A percentile compares a stretch with the other conserved stretches of the same genome.
These are phyloP conservation scores for Gamarada debralockiae DNA, from an alignment of 495 filamentous ascomycete species.

Conservation along the genomic window DNA sequence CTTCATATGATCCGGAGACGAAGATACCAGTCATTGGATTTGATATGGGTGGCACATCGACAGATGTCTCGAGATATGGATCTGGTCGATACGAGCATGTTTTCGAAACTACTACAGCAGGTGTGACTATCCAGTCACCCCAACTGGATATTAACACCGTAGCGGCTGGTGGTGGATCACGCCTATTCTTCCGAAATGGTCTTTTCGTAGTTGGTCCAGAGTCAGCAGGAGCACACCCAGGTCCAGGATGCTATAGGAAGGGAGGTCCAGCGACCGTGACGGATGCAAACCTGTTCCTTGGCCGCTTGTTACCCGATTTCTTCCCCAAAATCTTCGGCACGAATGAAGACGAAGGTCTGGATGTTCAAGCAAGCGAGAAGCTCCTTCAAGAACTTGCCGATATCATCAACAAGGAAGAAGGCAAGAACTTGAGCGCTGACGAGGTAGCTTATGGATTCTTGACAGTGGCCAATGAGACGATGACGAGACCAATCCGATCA, in stretches of 20 bases:
- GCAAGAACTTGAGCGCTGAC: slow-evolving; percentile 73
- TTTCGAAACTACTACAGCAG: slow-evolving; percentile 94
- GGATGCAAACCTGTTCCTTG: slow-evolving; percentile 89
- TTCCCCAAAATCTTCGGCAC: slow-evolving; percentile 97
- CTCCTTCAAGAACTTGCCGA: slow-evolving; percentile 75
- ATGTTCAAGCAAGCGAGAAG: slow-evolving; percentile 70
- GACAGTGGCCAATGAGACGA: slow-evolving; percentile 91
- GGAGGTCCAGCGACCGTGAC: slow-evolving; percentile 91
- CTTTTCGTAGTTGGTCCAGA: slow-evolving; percentile 96
- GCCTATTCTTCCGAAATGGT: slow-evolving; percentile 86
- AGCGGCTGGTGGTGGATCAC: slow-evolving; percentile 87
- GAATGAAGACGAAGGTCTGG: slow-evolving; percentile 83
- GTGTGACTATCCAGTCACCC: slow-evolving; percentile 90
- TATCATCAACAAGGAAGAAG: slow-evolving; percentile 58
- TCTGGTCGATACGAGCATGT: slow-evolving; percentile 90
- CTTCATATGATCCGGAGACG: slow-evolving; percentile 66
- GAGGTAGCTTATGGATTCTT: slow-evolving; percentile 91
- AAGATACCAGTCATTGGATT: slow-evolving; percentile 93
- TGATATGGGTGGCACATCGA: slow-evolving; percentile 95
- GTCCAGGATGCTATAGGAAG: slow-evolving; percentile 92
- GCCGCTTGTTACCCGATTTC: slow-evolving; percentile 85
- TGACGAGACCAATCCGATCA: slow-evolving; percentile 89
- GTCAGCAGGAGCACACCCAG: slow-evolving; percentile 88
- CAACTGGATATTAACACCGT: slow-evolving; percentile 99
- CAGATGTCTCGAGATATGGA: slow-evolving; percentile 90